These are phyloP conservation scores for Rhodosporidiobolus odoratus DNA, from an alignment of 768 basidiomycete species.

Conservation along the genomic window DNA sequence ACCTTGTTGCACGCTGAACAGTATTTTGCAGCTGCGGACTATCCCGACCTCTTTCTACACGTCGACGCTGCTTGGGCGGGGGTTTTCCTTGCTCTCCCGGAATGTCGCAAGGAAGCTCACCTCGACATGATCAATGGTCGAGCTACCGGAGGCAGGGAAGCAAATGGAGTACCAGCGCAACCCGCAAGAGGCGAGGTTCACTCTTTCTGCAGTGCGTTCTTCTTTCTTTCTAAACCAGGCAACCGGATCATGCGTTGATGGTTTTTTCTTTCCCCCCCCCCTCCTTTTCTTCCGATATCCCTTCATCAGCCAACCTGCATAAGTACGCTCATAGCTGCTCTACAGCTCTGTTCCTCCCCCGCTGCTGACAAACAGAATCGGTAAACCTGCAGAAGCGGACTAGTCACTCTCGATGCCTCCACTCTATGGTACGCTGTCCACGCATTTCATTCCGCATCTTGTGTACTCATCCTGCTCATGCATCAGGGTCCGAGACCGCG, in stretches of 20 bases:
- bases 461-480: not conserved
- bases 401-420: conserved; percentile 81
- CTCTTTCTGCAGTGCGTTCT: conserved; percentile 59
- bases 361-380: no score
- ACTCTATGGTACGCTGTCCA: conserved; percentile 52
- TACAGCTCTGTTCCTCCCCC: no score
- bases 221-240: no score
- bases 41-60: conserved; percentile 73
- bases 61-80: conserved; percentile 92
- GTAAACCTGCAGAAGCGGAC: conserved; percentile 50
- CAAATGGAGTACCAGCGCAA: not conserved
- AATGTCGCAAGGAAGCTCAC: conserved; percentile 59
- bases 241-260: no score
- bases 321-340: no score
- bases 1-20: not conserved
- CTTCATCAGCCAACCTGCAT: conserved; percentile 64
- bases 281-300: no score
- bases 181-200: conserved; percentile 46
- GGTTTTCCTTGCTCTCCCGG: conserved; percentile 65
- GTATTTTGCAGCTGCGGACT: conserved; percentile 54
- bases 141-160: conserved; percentile 44
- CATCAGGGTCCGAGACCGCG: conserved; percentile 63
- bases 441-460: not conserved
- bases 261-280: no score
- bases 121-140: conserved; percentile 68